These are phyloP conservation scores for Fragilaria crotonensis DNA, from an alignment of 108 stramenopile species.

Conservation along the genomic window DNA sequence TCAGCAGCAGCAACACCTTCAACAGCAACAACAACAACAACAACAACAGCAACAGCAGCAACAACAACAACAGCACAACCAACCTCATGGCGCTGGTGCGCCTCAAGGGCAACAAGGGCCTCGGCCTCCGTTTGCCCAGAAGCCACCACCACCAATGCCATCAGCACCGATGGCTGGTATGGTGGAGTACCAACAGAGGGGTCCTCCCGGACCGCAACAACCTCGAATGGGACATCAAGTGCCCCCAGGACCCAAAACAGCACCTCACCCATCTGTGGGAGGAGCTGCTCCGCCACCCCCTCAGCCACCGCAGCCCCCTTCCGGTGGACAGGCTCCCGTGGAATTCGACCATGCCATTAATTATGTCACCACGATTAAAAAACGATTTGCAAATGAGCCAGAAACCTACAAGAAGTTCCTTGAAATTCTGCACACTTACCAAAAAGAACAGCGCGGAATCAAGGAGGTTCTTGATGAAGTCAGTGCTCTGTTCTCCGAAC, in stretches of 20 bases:
- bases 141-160: neutral
- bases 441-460: conserved; percentile 97
- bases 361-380: conserved; percentile 97
- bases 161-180: neutral
- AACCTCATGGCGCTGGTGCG: conserved; percentile 5
- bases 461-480: conserved; percentile 96
- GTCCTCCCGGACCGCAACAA: neutral
- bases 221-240: neutral
- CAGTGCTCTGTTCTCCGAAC: conserved; percentile 93
- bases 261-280: neutral
- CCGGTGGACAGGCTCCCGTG: conserved; percentile 42
- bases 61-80: conserved; percentile 3
- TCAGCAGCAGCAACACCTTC: too few species aligned
- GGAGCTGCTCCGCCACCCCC: conserved; percentile 1
- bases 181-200: neutral
- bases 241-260: neutral
- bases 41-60: conserved; percentile 16
- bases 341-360: conserved; percentile 99
- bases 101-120: neutral
- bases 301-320: neutral
- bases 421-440: conserved; percentile 98
- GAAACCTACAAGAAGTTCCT: conserved; percentile 96
- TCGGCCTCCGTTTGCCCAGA: neutral
- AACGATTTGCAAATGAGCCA: conserved; percentile 90
- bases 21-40: conserved; percentile 9